Evolutionary conservation across 129 eudicot species (phyloP).

Genomic region (Calendula officinalis): DNA sequence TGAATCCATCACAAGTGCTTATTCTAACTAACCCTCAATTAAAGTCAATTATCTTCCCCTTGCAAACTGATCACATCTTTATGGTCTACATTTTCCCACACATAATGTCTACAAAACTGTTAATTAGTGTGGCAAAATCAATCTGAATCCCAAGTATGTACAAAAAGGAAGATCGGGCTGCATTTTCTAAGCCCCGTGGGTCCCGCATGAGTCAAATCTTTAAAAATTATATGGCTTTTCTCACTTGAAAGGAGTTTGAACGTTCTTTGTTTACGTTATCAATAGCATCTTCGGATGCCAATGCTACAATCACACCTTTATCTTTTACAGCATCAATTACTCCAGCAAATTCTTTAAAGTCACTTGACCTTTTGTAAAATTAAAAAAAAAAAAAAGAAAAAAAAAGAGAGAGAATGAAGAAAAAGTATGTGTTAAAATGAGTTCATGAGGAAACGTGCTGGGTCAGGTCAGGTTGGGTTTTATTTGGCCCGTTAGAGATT

Average conservation of each 20-base stretch:
- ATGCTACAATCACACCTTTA: constrained; percentile 90
- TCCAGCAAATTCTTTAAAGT: constrained; percentile 88
- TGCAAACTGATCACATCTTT: constrained; percentile 7
- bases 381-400: too few species aligned
- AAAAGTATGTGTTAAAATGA: background rate
- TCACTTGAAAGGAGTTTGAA: constrained; percentile 67
- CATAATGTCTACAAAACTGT: background rate
- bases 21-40: constrained; percentile 23
- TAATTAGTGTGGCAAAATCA: background rate
- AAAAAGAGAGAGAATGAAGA: too few species aligned
- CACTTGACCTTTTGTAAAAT: constrained; percentile 50
- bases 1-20: constrained; percentile 8
- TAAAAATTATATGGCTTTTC: constrained; percentile 30
- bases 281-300: constrained; percentile 88
- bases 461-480: too few species aligned
- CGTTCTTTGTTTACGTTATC: constrained; percentile 83
- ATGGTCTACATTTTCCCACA: constrained; percentile 13
- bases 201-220: constrained; percentile 9
- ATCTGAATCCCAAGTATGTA: constrained; percentile 19
- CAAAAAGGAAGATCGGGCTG: constrained; percentile 12
- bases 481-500: too few species aligned
- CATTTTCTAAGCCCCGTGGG: background rate
- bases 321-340: constrained; percentile 71
- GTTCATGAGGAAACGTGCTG: too few species aligned
- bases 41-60: constrained; percentile 10